These are phyloP conservation scores for Panicum miliaceum DNA, from an alignment of 176 grass and related monocot genomes.

Conservation along the genomic window DNA sequence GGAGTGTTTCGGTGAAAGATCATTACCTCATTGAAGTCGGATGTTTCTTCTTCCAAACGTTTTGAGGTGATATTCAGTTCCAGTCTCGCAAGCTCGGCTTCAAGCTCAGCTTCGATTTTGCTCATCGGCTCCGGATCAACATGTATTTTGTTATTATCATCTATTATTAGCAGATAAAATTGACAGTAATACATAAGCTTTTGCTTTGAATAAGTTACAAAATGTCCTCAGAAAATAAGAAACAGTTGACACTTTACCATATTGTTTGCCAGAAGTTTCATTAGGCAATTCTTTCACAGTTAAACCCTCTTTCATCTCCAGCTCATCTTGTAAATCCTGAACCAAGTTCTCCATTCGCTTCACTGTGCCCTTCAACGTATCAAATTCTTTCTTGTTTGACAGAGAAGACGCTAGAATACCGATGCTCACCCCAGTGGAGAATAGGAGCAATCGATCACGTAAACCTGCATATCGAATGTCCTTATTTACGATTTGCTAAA, in stretches of 20 bases:
- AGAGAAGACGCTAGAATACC: conserved; percentile 71
- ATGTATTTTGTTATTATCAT: conserved; percentile 32
- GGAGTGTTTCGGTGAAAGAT: conserved; percentile 28
- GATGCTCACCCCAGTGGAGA: conserved; percentile 69
- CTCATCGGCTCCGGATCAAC: conserved; percentile 67
- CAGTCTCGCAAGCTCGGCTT: conserved; percentile 84
- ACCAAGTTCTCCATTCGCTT: conserved; percentile 80
- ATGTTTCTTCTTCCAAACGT: conserved; percentile 51
- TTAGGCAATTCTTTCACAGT: conserved; percentile 75
- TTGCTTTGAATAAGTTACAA: conserved; percentile 15
- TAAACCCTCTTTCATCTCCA: conserved; percentile 89
- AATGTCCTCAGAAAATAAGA: neutral
- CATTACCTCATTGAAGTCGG: conserved; percentile 61
- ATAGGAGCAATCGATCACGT: conserved; percentile 54
- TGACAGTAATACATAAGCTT: conserved; percentile 12
- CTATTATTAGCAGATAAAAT: conserved; percentile 41
- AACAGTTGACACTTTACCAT: conserved; percentile 39
- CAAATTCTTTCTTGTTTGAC: conserved; percentile 77
- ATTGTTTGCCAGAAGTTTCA: conserved; percentile 44
- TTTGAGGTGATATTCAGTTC: conserved; percentile 74
- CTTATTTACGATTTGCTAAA: conserved; percentile 29
- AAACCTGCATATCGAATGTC: conserved; percentile 56
- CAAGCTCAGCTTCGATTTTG: conserved; percentile 94
- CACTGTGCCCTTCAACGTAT: conserved; percentile 65
- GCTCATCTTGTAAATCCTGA: conserved; percentile 96